phyloP scores from a whole-genome alignment of 108 stramenopile species.

The Pseudonitzschia delicatissima region DNA sequence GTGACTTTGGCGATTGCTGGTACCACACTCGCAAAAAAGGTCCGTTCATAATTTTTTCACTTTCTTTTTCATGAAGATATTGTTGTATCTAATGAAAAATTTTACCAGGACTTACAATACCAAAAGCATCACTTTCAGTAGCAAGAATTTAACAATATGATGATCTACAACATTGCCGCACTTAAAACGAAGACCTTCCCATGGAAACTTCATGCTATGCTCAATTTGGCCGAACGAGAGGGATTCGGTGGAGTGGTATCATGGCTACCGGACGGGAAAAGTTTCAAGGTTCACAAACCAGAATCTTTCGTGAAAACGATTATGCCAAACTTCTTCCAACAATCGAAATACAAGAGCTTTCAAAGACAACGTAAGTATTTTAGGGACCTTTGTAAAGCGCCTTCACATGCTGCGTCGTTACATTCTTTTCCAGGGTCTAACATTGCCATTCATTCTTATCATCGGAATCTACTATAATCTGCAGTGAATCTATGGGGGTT shows the following conservation, averaged over 20 bases:
- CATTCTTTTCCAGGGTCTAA: too few relatives aligned
- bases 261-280: conserved; percentile 24
- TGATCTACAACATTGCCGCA: too few relatives aligned
- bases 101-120: neutral
- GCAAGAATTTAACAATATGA: too few relatives aligned
- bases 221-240: conserved; percentile 12
- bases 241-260: conserved; percentile 20
- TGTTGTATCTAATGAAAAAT: neutral
- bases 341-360: conserved; percentile 33
- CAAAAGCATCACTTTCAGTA: too few relatives aligned
- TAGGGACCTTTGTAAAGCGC: too few relatives aligned
- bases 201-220: conserved; percentile 21
- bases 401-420: too few relatives aligned
- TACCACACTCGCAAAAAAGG: too few relatives aligned
- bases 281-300: conserved; percentile 25
- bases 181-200: conserved; percentile 16
- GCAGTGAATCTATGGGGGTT: conserved; percentile 49
- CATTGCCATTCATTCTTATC: too few relatives aligned
- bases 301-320: conserved; percentile 16
- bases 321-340: conserved; percentile 28
- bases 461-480: neutral
- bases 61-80: too few relatives aligned
- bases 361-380: conserved; percentile 32
- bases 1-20: too few relatives aligned
- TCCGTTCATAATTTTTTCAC: too few relatives aligned